Evolutionary conservation across 1,284 basidiomycete genomes (phyloP).

Genomic region (Pterulicium gracile): DNA sequence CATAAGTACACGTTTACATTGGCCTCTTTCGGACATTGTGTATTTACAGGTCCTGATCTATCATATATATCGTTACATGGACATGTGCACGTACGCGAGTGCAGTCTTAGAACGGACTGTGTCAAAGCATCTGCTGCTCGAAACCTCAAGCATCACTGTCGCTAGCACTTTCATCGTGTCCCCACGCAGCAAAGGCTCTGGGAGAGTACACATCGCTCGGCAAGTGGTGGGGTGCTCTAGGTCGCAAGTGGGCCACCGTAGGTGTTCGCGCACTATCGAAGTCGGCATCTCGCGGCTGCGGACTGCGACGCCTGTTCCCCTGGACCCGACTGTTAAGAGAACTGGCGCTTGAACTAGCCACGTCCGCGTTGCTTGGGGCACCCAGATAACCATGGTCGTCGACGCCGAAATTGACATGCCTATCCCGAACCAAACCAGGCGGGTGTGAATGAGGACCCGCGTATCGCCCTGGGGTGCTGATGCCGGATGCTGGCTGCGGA

Average conservation of each 20-base stretch:
- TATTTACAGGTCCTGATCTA: too few relatives aligned
- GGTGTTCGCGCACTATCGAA: conserved; percentile 47
- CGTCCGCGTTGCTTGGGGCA: too few relatives aligned
- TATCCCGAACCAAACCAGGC: conserved; percentile 33
- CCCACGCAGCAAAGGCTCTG: conserved; percentile 72
- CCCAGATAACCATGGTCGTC: too few relatives aligned
- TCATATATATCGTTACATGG: too few relatives aligned
- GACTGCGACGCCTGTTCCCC: conserved; percentile 42
- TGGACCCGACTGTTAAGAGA: too few relatives aligned
- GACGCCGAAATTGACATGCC: conserved; percentile 42
- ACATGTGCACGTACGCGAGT: too few relatives aligned
- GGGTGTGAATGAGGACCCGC: conserved; percentile 54
- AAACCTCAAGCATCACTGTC: conserved; percentile 59
- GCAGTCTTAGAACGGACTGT: too few relatives aligned
- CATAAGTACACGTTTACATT: too few relatives aligned
- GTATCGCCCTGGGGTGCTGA: conserved; percentile 72
- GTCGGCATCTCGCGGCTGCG: conserved; percentile 39
- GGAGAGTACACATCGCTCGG: conserved; percentile 28
- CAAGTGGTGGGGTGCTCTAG: conserved; percentile 13
- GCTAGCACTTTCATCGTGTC: conserved; percentile 77
- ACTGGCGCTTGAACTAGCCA: too few relatives aligned
- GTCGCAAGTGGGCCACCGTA: conserved; percentile 34
- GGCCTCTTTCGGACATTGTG: too few relatives aligned
- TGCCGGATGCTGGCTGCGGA: conserved; percentile 37
- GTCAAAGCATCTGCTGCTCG: too few relatives aligned